These are phyloP conservation scores for Apiospora rasikravindrae DNA, from an alignment of 2,329 filamentous ascomycete species.

Conservation along the genomic window DNA sequence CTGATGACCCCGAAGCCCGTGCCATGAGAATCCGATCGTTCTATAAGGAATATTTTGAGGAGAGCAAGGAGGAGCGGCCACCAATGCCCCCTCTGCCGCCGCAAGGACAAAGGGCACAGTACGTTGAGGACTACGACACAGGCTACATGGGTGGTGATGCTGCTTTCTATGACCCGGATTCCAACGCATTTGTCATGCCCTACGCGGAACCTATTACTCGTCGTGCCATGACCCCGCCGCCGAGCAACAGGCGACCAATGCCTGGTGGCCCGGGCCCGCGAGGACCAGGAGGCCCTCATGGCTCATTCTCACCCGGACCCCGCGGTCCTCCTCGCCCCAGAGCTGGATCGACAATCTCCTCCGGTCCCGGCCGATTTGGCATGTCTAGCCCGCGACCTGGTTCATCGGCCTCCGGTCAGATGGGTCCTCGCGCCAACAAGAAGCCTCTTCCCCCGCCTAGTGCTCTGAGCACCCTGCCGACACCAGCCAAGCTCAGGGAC, in stretches of 20 bases:
- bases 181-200: constrained; percentile 76
- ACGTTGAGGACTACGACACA: constrained; percentile 78
- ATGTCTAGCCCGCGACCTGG: constrained; percentile 40
- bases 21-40: constrained; percentile 98
- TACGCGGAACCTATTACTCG: constrained; percentile 86
- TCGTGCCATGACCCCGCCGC: constrained; percentile 95
- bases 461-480: constrained; percentile 78
- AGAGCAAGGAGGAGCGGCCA: constrained; percentile 59
- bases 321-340: constrained; percentile 50
- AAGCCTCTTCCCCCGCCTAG: constrained; percentile 72
- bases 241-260: constrained; percentile 49
- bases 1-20: constrained; percentile 90
- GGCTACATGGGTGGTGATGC: constrained; percentile 71
- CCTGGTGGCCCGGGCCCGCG: constrained; percentile 36
- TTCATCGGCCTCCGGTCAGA: constrained; percentile 50
- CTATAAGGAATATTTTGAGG: constrained; percentile 99
- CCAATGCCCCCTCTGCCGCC: constrained; percentile 26
- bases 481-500: constrained; percentile 82
- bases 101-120: constrained; percentile 44
- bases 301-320: constrained; percentile 45
- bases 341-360: constrained; percentile 54
- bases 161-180: constrained; percentile 69
- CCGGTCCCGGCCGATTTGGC: constrained; percentile 35
- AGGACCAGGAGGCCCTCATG: constrained; percentile 47
- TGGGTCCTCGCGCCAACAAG: constrained; percentile 34